Conservation (phyloP, 805 yeast species). For the Priceomyces melissophilus region DNA sequence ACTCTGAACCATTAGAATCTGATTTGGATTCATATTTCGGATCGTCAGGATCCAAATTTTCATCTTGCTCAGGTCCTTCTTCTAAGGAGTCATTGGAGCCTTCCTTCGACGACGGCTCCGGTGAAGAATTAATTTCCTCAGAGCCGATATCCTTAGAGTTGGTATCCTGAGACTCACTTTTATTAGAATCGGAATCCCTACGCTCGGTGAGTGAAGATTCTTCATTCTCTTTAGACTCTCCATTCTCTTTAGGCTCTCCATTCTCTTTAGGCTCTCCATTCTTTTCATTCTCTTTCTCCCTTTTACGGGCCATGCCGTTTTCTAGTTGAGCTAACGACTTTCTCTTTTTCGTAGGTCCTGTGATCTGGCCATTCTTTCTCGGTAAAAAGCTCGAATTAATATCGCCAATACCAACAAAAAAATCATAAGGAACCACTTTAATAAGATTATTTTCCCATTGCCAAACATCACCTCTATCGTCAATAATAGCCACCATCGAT, state of each 20-base stretch:
- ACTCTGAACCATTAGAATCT: neutral
- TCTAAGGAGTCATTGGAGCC: slow-evolving; percentile 16
- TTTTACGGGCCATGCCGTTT: slow-evolving; percentile 19
- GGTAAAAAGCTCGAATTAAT: slow-evolving; percentile 92
- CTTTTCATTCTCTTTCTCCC: neutral
- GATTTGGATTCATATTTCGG: neutral
- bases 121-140: slow-evolving; percentile 25
- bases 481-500: slow-evolving; percentile 93
- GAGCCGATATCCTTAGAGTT: too few species aligned
- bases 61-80: slow-evolving; percentile 1
- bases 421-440: slow-evolving; percentile 92
- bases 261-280: neutral
- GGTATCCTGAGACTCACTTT: too few species aligned
- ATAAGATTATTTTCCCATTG: slow-evolving; percentile 90
- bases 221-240: slow-evolving; percentile 1
- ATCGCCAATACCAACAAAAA: slow-evolving; percentile 96
- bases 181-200: too few species aligned
- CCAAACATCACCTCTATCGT: slow-evolving; percentile 99
- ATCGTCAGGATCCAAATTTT: slow-evolving; percentile 7
- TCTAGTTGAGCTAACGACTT: slow-evolving; percentile 56
- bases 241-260: neutral
- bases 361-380: slow-evolving; percentile 55
- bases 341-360: slow-evolving; percentile 62
- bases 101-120: too few species aligned
- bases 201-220: slow-evolving; percentile 2